Evolutionary conservation across 805 yeast species (phyloP), one percentile per base, ranked within the genome.

Genomic region (Cyberlindnera subsufficiens): DNA sequence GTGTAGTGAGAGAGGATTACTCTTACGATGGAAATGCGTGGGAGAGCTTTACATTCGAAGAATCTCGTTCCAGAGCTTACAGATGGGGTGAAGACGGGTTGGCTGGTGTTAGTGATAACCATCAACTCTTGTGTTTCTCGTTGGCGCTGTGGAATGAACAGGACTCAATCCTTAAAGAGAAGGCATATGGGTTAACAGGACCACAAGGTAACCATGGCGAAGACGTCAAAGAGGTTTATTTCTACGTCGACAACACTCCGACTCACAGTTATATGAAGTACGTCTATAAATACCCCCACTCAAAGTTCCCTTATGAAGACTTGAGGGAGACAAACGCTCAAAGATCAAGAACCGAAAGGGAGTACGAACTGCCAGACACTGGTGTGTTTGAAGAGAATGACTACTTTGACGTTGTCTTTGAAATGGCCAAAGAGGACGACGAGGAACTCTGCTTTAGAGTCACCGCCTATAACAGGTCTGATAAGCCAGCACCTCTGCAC

Each of bases 71-170:
- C 18, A 69, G 97, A 51, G 78, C 86, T 13, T 89, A 85, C 61
- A 72, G 97, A 35, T 89, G 97, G 97, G 96, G 96, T 34, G 97
- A 90, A 62, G 96, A 89, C 60, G 97, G 97, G 2, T 67, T 89
- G 52, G 95, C 91, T 10, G 97, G 97, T 39, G 82, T 86, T 17
- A 77, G 86, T 47, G 97, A 89, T 60, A 78, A 85, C 47, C 88
- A 84, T 57, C 96, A 86, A 58, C 63, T 77, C 51, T 67, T 86
- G 29, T 82, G 91, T 60, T 63, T 86, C 52, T 75, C 85, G n/a
- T 70, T 89, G 69, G 96, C 90, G 3, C 69, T 90, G 47, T 89
- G 97, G 97, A 89, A 89, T 66, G 96, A 86, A 51, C 71, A 86
- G 52, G 97, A 89, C 64, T 80, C 77, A 35, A 76, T 87, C 52